A percentile compares a stretch with the other conserved stretches of the same genome.
Evolutionary conservation across 2,329 filamentous ascomycete genomes (phyloP).

Genomic region (Epichloe scottii): DNA sequence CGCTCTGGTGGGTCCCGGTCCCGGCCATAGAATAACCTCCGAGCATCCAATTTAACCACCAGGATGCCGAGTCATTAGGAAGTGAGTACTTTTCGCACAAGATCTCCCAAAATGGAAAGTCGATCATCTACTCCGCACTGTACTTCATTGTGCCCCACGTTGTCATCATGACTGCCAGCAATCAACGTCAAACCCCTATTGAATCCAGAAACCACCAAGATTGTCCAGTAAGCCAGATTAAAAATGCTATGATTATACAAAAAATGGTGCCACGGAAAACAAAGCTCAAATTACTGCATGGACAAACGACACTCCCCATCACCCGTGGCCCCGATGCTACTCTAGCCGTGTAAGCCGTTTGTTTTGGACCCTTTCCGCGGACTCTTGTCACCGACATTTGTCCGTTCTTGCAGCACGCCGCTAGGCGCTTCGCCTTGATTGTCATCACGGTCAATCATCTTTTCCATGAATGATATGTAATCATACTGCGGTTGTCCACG

Average conservation of each 20-base stretch:
- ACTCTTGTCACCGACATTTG: slow-evolving; percentile 19
- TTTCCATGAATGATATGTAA: slow-evolving; percentile 96
- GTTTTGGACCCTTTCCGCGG: slow-evolving; percentile 21
- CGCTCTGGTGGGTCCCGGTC: slow-evolving; percentile 1
- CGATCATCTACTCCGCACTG: background rate
- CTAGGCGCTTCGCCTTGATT: slow-evolving; percentile 16
- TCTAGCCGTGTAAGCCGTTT: slow-evolving; percentile 18
- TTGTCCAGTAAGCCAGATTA: background rate
- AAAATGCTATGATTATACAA: slow-evolving; percentile 4
- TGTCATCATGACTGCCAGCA: background rate
- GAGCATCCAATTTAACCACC: background rate
- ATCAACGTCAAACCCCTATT: background rate
- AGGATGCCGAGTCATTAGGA: too few relatives aligned
- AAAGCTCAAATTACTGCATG: background rate
- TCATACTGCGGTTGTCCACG: slow-evolving; percentile 80
- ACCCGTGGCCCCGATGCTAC: background rate
- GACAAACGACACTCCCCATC: background rate
- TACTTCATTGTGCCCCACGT: background rate
- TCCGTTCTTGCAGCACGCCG: slow-evolving; percentile 22
- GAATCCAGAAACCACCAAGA: background rate
- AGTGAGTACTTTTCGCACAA: background rate
- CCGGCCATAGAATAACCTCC: background rate
- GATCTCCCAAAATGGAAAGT: background rate
- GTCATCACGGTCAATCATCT: slow-evolving; percentile 45
- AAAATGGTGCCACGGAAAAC: background rate